Evolutionary conservation across 768 basidiomycete genomes (phyloP), one percentile per base, ranked within the genome.

Genomic region (Phaffia tasmanica): DNA sequence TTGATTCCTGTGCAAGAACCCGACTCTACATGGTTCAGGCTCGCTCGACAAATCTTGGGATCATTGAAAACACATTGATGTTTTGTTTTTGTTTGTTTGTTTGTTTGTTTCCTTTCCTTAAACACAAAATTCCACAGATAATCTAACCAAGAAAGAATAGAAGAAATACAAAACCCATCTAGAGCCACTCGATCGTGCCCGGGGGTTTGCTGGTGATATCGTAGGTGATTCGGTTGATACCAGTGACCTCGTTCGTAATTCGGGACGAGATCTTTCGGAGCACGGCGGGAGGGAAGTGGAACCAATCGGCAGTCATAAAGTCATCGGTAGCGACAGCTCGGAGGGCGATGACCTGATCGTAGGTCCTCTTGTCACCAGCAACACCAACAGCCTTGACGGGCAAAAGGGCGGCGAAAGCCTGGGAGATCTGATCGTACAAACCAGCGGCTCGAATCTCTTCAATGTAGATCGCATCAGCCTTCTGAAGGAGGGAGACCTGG

Each of bases 231-330:
- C 93, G 85, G 79, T 97, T 97, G 75, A 98, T 85, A n/a, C 95
- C 95, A 70, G 82, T 80, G 9, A 95, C 94, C 77, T 99, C 95
- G 76, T 98, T 99, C 48, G 95, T 99, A 70, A 99, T 98, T 65
- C 95, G 83, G 57, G 89, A 92, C 25, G 93, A 97, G 73, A 99
- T 90, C 71, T 86, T 85, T 69, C 87, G 85, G 67, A 99, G 78
- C 15, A 98, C 84, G 53, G 87, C 86, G 19, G 90, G 79, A 30
- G 94, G 93, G 82, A 98, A 99, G n/a, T 88, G 85, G 79, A 88
- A 97, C 88, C 94, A 98, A 76, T 98, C 94, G 47, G 95, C 95
- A 18, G 95, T 99, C 95, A 99, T 99, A 75, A 99, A 99, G 76
- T 99, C 95, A 75, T 97, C 94, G n/a, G 92, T 86, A 74, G 89